phyloP scores from a whole-genome alignment of 2,329 filamentous ascomycete genomes.

The Verticillium albo-atrum region DNA sequence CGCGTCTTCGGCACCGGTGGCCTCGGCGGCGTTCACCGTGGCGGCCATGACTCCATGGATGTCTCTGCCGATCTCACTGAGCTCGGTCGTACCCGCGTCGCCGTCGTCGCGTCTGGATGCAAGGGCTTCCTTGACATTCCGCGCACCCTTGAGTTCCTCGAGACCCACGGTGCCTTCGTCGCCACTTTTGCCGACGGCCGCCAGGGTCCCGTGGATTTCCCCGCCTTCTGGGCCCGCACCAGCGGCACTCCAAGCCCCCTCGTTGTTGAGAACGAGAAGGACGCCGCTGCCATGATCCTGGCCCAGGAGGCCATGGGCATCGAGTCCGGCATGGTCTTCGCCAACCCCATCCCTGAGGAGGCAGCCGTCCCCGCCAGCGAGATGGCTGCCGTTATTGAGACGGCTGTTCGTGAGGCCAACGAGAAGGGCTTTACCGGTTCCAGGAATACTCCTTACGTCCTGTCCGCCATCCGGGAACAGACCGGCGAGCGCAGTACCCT shows the following conservation, averaged over 20 bases:
- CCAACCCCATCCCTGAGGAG: conserved; percentile 77
- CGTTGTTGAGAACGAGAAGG: conserved; percentile 67
- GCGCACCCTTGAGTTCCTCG: conserved; percentile 74
- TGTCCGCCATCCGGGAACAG: conserved; percentile 73
- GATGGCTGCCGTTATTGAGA: conserved; percentile 66
- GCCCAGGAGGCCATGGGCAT: conserved; percentile 71
- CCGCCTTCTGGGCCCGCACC: conserved; percentile 87
- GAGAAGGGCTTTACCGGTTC: conserved; percentile 65
- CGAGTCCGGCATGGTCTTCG: conserved; percentile 77
- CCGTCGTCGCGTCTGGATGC: conserved; percentile 85
- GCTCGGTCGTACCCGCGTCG: conserved; percentile 81
- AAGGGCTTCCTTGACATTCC: conserved; percentile 96
- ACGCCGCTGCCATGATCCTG: conserved; percentile 85
- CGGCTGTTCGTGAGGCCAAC: conserved; percentile 61
- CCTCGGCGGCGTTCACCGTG: conserved; percentile 88
- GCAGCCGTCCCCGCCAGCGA: conserved; percentile 64
- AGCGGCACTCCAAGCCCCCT: conserved; percentile 78
- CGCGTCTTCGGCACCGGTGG: conserved; percentile 92
- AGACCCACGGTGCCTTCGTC: conserved; percentile 73
- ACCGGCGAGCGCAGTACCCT: conserved; percentile 66
- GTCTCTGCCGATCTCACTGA: conserved; percentile 94
- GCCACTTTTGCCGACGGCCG: conserved; percentile 78
- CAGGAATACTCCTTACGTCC: conserved; percentile 79
- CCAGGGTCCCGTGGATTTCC: conserved; percentile 69
- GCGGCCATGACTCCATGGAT: conserved; percentile 82